These are phyloP conservation scores for Debaryomyces sp. DNA, from an alignment of 1,139 yeast species.

Conservation along the genomic window DNA sequence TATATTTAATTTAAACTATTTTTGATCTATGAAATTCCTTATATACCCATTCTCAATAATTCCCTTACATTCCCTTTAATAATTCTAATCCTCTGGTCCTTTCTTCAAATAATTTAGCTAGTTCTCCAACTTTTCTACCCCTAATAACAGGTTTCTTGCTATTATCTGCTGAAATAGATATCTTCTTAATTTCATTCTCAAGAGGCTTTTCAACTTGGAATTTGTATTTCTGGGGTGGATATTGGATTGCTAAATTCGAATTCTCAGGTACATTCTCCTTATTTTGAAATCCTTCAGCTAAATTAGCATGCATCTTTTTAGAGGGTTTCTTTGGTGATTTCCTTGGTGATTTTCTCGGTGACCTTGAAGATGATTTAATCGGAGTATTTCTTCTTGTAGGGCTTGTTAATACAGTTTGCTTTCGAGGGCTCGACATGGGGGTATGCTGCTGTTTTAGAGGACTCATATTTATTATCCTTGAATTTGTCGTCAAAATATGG, in stretches of 20 bases:
- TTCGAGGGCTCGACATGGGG: background rate
- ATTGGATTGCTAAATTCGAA: slow-evolving; percentile 34
- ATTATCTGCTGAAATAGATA: background rate
- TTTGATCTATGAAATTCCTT: background rate
- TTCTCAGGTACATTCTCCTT: slow-evolving; percentile 21
- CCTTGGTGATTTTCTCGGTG: background rate
- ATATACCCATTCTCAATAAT: background rate
- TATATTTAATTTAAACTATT: slow-evolving; percentile 6
- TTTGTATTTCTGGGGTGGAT: slow-evolving; percentile 44
- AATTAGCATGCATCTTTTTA: background rate
- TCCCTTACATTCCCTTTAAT: slow-evolving; percentile 35
- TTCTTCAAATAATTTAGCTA: slow-evolving; percentile 60
- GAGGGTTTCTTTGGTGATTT: background rate
- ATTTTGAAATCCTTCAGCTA: background rate
- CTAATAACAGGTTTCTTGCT: slow-evolving; percentile 50
- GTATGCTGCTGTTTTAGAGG: slow-evolving; percentile 4
- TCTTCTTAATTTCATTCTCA: background rate
- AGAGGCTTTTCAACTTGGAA: slow-evolving; percentile 17
- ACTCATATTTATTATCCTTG: slow-evolving; percentile 12
- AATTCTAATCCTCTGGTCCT: slow-evolving; percentile 55
- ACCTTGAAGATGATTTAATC: background rate
- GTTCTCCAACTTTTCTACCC: slow-evolving; percentile 56
- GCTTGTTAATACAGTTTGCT: slow-evolving; percentile 4
- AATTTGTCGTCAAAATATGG: slow-evolving; percentile 16
- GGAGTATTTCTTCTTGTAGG: slow-evolving; percentile 7